Conservation (phyloP, 805 yeast genomes). For the Wickerhamomyces rabaulensis region DNA sequence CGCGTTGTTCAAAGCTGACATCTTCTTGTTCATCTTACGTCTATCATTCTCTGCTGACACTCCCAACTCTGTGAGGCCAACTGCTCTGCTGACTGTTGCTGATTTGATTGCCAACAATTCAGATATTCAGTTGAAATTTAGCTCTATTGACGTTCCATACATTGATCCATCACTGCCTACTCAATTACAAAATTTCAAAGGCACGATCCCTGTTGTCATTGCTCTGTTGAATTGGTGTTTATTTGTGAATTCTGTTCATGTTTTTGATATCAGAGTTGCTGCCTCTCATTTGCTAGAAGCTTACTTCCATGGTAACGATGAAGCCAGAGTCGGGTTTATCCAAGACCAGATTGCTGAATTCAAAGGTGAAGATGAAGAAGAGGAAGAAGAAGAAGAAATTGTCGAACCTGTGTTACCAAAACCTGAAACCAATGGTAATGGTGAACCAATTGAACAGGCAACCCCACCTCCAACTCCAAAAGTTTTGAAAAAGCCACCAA, state of each 20-base stretch:
- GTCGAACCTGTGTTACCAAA: constrained; percentile 1
- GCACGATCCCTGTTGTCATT: constrained; percentile 59
- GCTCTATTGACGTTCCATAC: constrained; percentile 87
- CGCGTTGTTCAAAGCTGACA: constrained; percentile 52
- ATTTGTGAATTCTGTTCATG: constrained; percentile 72
- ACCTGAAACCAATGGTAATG: background rate
- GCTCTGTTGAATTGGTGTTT: constrained; percentile 84
- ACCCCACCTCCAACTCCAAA: background rate
- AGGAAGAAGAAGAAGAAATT: constrained; percentile 8
- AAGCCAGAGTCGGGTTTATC: constrained; percentile 57
- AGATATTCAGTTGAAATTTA: constrained; percentile 63
- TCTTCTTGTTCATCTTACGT: constrained; percentile 60
- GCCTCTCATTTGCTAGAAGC: constrained; percentile 63
- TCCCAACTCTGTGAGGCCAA: constrained; percentile 60
- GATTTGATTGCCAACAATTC: constrained; percentile 67
- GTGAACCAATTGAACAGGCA: background rate
- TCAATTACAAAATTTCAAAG: constrained; percentile 24
- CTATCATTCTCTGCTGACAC: constrained; percentile 64
- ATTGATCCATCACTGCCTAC: constrained; percentile 65
- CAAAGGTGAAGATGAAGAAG: constrained; percentile 16
- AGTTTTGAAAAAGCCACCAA: constrained; percentile 25
- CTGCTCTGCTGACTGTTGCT: constrained; percentile 70
- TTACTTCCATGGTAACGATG: constrained; percentile 58
- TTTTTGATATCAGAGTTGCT: constrained; percentile 76
- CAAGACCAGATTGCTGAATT: constrained; percentile 55